phyloP scores from a whole-genome alignment of 192 early-diverging fungal species.

The Gamsiella multidivaricata region DNA sequence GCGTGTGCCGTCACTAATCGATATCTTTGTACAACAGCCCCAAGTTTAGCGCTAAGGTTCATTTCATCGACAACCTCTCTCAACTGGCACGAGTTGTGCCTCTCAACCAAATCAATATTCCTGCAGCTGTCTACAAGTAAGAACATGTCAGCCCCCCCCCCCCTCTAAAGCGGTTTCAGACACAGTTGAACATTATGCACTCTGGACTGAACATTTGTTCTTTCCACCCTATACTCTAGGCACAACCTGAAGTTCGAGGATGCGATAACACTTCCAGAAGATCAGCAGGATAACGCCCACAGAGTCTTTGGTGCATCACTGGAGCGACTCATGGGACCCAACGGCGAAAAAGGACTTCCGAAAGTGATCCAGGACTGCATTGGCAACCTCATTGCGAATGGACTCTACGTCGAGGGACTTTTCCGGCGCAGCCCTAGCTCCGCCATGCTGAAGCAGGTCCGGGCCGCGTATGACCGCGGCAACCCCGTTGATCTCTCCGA shows the following conservation, averaged over 20 bases:
- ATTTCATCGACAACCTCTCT: constrained; percentile 80
- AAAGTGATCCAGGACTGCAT: constrained; percentile 78
- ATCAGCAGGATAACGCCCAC: constrained; percentile 38
- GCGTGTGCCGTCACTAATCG: too few relatives aligned
- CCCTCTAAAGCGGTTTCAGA: too few relatives aligned
- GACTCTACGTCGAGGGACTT: constrained; percentile 83
- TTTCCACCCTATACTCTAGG: constrained; percentile 13
- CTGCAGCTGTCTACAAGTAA: constrained; percentile 73
- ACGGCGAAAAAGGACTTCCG: constrained; percentile 82
- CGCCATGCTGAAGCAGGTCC: constrained; percentile 72
- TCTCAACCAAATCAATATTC: constrained; percentile 81
- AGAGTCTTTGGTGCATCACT: constrained; percentile 83
- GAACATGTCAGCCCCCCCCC: too few relatives aligned
- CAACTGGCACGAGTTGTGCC: constrained; percentile 75
- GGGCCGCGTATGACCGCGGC: constrained; percentile 67
- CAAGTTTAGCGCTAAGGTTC: constrained; percentile 89
- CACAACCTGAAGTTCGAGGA: constrained; percentile 57
- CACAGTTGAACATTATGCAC: too few relatives aligned
- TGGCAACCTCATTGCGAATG: constrained; percentile 68
- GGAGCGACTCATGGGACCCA: constrained; percentile 77
- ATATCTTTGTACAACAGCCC: too few relatives aligned
- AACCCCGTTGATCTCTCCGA: constrained; percentile 66
- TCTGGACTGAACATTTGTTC: background rate
- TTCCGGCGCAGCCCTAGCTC: constrained; percentile 88
- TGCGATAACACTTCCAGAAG: constrained; percentile 55